Conservation (phyloP, 352 stramenopile genomes). For the Globisporangium barbulae region DNA sequence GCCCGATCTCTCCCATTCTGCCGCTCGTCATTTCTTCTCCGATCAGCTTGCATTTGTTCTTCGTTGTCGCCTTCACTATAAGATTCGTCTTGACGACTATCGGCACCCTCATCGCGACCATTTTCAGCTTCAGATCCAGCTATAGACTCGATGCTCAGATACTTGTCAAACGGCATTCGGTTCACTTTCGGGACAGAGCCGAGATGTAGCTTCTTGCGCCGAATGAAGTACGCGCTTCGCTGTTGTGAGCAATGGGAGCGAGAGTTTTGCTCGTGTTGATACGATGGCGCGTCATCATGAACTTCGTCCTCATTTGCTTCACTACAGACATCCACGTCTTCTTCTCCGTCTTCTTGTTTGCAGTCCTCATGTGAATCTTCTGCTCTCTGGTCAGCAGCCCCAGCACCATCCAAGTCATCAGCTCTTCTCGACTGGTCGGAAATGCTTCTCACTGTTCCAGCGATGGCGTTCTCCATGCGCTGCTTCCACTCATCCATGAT, state of each 20-base stretch:
- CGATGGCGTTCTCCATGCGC: slow-evolving; percentile 43
- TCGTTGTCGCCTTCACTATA: background rate
- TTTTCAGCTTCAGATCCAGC: slow-evolving; percentile 1
- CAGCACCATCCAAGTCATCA: slow-evolving; percentile 1
- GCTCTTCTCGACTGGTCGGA: slow-evolving; percentile 10
- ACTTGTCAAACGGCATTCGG: slow-evolving; percentile 12
- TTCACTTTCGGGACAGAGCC: slow-evolving; percentile 4
- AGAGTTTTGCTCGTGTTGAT: background rate
- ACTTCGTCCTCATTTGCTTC: background rate
- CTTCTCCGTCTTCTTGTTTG: background rate
- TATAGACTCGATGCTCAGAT: slow-evolving; percentile 11
- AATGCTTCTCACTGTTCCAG: slow-evolving; percentile 21
- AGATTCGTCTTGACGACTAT: background rate
- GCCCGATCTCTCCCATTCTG: background rate
- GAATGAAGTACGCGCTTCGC: background rate
- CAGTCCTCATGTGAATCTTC: background rate
- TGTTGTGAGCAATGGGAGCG: too few species aligned
- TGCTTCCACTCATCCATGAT: slow-evolving; percentile 66
- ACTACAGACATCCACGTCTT: background rate
- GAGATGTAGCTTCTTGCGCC: background rate
- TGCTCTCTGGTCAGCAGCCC: background rate
- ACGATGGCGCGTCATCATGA: background rate
- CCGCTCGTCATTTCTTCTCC: background rate
- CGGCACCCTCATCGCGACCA: background rate
- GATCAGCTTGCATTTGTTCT: background rate